Conservation (phyloP, 805 yeast genomes). For the Wickerhamiella shivajii region DNA sequence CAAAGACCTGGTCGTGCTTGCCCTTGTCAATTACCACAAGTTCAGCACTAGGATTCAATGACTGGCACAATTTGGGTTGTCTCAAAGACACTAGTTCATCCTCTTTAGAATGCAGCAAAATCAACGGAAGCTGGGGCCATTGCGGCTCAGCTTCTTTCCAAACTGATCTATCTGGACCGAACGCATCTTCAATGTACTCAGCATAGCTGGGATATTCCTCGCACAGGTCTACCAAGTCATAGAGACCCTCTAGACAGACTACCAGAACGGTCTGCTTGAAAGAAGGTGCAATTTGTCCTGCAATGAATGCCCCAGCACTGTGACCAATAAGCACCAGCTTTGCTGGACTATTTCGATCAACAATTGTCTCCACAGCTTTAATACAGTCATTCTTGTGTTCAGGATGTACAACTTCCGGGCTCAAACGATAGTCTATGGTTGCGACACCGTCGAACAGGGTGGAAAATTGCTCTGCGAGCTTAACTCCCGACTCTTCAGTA, state of each 20-base stretch:
- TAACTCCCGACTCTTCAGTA: not conserved
- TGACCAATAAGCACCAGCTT: slow-evolving; percentile 4
- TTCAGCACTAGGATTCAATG: slow-evolving; percentile 1
- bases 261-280: slow-evolving; percentile 2
- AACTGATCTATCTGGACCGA: not conserved
- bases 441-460: slow-evolving; percentile 3
- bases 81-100: slow-evolving; percentile 6
- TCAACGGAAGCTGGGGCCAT: not conserved
- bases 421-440: slow-evolving; percentile 3
- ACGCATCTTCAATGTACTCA: slow-evolving; percentile 1
- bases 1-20: slow-evolving; percentile 5
- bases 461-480: not conserved
- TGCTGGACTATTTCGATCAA: not conserved
- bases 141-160: slow-evolving; percentile 1
- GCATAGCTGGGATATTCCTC: slow-evolving; percentile 1
- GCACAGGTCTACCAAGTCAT: slow-evolving; percentile 1
- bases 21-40: not conserved
- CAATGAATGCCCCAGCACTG: slow-evolving; percentile 6
- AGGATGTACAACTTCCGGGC: slow-evolving; percentile 5
- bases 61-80: not conserved
- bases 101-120: slow-evolving; percentile 1
- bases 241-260: slow-evolving; percentile 7
- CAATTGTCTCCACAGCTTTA: not conserved
- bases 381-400: slow-evolving; percentile 3
- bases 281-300: slow-evolving; percentile 3